These are phyloP conservation scores for Trichoderma semiorbis DNA, from an alignment of 2,329 filamentous ascomycete genomes.

Conservation along the genomic window DNA sequence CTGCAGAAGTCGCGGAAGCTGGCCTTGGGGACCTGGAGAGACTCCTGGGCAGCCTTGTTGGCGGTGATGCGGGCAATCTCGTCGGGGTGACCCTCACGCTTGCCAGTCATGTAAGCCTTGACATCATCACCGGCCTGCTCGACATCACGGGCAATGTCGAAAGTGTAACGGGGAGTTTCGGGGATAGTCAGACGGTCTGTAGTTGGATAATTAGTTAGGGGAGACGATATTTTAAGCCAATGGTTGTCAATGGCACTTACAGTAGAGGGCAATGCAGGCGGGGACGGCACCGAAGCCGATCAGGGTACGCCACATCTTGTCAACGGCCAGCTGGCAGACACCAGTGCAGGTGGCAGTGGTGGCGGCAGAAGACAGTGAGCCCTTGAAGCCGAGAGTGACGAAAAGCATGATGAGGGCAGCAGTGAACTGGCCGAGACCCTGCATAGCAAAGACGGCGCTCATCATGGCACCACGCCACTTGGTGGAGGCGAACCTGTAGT, in stretches of 20 bases:
- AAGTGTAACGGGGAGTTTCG: conserved; percentile 84
- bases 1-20: conserved; percentile 67
- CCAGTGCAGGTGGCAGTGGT: conserved; percentile 52
- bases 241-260: conserved; percentile 25
- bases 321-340: conserved; percentile 49
- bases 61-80: conserved; percentile 61
- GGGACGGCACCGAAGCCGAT: conserved; percentile 80
- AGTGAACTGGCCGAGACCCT: conserved; percentile 75
- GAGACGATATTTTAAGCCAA: no score
- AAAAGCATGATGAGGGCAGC: conserved; percentile 75
- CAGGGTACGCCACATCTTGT: conserved; percentile 83
- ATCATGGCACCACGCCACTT: conserved; percentile 87
- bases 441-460: conserved; percentile 82
- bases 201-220: neutral
- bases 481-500: conserved; percentile 62
- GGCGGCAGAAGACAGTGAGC: conserved; percentile 52
- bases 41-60: conserved; percentile 49
- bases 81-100: conserved; percentile 60
- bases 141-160: conserved; percentile 72
- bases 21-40: conserved; percentile 65
- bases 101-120: conserved; percentile 68
- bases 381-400: conserved; percentile 67
- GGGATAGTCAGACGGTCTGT: conserved; percentile 70
- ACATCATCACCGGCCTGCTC: conserved; percentile 71
- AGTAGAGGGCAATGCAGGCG: conserved; percentile 78